A percentile compares a stretch with the other conserved stretches of the same genome.
phyloP scores from a whole-genome alignment of 345 rosid species.

The Durio zibethinus region DNA sequence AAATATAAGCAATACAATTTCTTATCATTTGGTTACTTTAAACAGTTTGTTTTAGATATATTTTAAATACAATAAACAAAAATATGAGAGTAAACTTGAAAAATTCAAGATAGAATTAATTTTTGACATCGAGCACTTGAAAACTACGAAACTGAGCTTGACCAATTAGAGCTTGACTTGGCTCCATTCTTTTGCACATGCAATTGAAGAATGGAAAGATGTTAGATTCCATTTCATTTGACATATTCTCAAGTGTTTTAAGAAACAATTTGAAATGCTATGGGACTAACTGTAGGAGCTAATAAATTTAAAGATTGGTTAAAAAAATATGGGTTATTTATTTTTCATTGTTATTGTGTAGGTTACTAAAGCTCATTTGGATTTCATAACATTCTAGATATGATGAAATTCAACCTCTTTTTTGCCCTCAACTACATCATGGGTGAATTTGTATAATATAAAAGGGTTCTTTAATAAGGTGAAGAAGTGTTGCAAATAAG shows the following conservation, averaged over 20 bases:
- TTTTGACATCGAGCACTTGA: neutral
- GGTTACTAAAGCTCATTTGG: no score
- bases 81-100: neutral
- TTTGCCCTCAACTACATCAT: no score
- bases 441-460: no score
- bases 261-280: neutral
- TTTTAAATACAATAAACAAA: neutral
- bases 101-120: neutral
- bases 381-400: no score
- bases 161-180: neutral
- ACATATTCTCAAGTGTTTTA: neutral
- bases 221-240: neutral
- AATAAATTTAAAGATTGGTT: neutral
- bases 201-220: neutral
- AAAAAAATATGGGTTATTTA: neutral
- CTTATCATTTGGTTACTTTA: neutral
- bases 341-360: neutral
- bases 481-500: no score
- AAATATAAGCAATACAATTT: neutral
- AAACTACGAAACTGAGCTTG: neutral
- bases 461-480: no score
- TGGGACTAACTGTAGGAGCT: neutral
- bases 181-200: neutral
- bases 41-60: neutral
- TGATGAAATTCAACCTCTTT: no score